Evolutionary conservation across 495 filamentous ascomycete genomes (phyloP).

Genomic region (Cetradonia linearis): DNA sequence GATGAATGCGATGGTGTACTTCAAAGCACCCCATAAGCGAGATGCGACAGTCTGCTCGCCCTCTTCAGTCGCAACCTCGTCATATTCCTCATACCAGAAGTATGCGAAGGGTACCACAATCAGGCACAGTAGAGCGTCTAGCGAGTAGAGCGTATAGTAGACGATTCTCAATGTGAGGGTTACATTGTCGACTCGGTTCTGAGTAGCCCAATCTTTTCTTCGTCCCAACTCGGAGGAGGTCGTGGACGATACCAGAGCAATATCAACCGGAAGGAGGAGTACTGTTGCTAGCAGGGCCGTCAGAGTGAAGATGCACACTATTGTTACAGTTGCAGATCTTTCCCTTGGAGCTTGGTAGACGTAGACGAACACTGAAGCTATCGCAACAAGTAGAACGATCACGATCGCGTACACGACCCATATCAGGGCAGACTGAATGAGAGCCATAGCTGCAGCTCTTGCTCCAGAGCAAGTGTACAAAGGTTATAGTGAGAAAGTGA

Average conservation of each 20-base stretch:
- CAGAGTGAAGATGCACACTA: conserved; percentile 75
- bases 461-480: neutral
- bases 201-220: conserved; percentile 91
- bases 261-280: conserved; percentile 86
- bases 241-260: conserved; percentile 87
- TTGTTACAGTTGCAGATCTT: conserved; percentile 65
- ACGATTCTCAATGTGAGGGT: conserved; percentile 70
- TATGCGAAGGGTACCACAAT: conserved; percentile 90
- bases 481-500: neutral
- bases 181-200: conserved; percentile 64
- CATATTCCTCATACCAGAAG: conserved; percentile 97
- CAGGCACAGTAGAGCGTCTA: conserved; percentile 86
- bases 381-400: conserved; percentile 55
- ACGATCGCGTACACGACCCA: conserved; percentile 87
- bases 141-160: conserved; percentile 85
- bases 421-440: conserved; percentile 75
- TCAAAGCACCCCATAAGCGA: conserved; percentile 70
- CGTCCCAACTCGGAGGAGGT: conserved; percentile 61
- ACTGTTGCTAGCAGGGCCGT: conserved; percentile 83
- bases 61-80: conserved; percentile 69
- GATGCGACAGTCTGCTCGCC: conserved; percentile 58
- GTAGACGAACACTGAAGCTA: conserved; percentile 73
- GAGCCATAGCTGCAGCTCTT: conserved; percentile 40
- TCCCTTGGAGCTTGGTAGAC: conserved; percentile 81
- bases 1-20: conserved; percentile 83